A percentile compares a stretch with the other conserved stretches of the same genome.
These are phyloP conservation scores for Fusarium xyrophilum DNA, from an alignment of 2,329 filamentous ascomycete genomes.

Conservation along the genomic window DNA sequence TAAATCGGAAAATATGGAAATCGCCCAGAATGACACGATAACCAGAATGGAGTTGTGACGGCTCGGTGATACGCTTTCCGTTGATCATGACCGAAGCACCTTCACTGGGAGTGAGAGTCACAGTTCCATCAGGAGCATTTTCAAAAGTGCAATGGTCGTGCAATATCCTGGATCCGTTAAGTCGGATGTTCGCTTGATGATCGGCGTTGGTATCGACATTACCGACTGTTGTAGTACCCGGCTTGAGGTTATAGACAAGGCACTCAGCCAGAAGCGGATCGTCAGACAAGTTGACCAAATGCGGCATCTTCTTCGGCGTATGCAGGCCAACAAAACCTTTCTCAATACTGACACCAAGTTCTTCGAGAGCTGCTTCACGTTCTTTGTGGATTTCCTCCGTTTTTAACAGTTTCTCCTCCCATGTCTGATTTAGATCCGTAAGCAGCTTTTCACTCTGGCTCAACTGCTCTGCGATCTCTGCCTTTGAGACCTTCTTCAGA, in stretches of 20 bases:
- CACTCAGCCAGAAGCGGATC: slow-evolving; percentile 94
- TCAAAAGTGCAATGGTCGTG: slow-evolving; percentile 94
- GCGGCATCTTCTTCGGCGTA: slow-evolving; percentile 98
- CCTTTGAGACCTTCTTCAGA: slow-evolving; percentile 95
- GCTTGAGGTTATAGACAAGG: slow-evolving; percentile 96
- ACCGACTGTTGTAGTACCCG: slow-evolving; percentile 90
- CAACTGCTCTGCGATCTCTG: slow-evolving; percentile 95
- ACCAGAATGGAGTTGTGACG: slow-evolving; percentile 85
- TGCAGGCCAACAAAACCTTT: slow-evolving; percentile 96
- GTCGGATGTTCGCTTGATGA: slow-evolving; percentile 81
- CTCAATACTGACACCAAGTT: slow-evolving; percentile 97
- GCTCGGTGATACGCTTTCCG: slow-evolving; percentile 84
- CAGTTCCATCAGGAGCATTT: slow-evolving; percentile 82
- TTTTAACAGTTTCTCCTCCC: slow-evolving; percentile 94
- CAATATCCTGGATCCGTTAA: slow-evolving; percentile 93
- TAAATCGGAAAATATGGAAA: slow-evolving; percentile 99
- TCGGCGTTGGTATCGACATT: slow-evolving; percentile 85
- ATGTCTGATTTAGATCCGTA: slow-evolving; percentile 95
- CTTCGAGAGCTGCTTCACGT: slow-evolving; percentile 90
- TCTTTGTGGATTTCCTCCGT: slow-evolving; percentile 98
- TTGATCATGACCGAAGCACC: slow-evolving; percentile 99
- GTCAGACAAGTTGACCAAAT: slow-evolving; percentile 97
- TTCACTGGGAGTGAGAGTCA: slow-evolving; percentile 88
- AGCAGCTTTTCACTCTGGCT: slow-evolving; percentile 97
- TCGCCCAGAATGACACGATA: slow-evolving; percentile 96